Evolutionary conservation across 371 early-diverging fungal genomes (phyloP).

Genomic region (Dichotomocladium elegans): DNA sequence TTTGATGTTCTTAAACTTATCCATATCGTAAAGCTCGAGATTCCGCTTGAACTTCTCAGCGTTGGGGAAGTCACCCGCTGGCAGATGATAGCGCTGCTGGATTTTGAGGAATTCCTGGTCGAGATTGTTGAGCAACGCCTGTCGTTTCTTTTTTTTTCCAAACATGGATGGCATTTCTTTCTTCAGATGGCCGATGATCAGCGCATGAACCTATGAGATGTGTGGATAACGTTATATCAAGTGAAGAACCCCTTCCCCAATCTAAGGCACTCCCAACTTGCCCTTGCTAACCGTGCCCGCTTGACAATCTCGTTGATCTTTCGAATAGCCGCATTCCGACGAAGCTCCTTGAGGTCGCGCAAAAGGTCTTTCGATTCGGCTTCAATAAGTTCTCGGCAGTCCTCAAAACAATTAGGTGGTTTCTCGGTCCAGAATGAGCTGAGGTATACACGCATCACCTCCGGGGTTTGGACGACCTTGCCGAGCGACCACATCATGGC

Average conservation of each 20-base stretch:
- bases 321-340: constrained; percentile 77
- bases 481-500: constrained; percentile 94
- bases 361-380: constrained; percentile 79
- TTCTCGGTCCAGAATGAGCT: constrained; percentile 79
- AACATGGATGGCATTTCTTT: constrained; percentile 80
- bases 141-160: constrained; percentile 76
- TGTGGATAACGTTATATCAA: too few species aligned
- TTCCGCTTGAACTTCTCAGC: constrained; percentile 58
- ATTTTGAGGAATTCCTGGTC: constrained; percentile 73
- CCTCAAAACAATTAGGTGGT: constrained; percentile 69
- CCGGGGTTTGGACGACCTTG: constrained; percentile 83
- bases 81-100: constrained; percentile 62
- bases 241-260: too few species aligned
- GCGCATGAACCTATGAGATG: constrained; percentile 61
- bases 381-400: constrained; percentile 66
- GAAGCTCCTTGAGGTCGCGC: constrained; percentile 65
- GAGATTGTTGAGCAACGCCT: constrained; percentile 65
- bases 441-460: constrained; percentile 83
- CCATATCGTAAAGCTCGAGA: constrained; percentile 68
- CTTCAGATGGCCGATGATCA: constrained; percentile 74
- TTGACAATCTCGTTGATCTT: constrained; percentile 90
- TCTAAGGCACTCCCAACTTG: too few species aligned
- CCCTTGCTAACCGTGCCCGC: constrained; percentile 72
- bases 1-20: constrained; percentile 71
- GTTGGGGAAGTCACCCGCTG: constrained; percentile 75